Percentiles rank a stretch among this genome's conserved stretches.
These are phyloP conservation scores for Trichophyton benhamiae DNA, from an alignment of 2,329 filamentous ascomycete species.

Conservation along the genomic window DNA sequence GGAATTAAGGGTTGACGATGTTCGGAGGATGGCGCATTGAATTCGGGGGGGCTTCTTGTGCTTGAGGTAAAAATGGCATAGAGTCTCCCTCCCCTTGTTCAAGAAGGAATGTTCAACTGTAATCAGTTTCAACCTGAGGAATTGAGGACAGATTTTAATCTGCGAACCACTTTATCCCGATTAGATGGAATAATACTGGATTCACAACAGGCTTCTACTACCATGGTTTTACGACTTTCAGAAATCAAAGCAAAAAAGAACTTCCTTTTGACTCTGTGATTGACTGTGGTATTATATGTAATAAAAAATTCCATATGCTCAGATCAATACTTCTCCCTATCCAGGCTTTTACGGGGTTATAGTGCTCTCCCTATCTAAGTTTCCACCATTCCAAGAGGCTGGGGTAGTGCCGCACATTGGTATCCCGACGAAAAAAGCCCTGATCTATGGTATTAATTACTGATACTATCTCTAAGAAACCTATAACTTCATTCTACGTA, in stretches of 20 bases:
- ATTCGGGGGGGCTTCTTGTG: constrained; percentile 8
- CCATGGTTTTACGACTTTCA: neutral
- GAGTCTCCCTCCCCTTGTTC: constrained; percentile 6
- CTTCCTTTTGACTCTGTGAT: neutral
- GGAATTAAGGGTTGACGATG: constrained; percentile 29
- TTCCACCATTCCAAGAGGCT: neutral
- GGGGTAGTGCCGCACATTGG: neutral
- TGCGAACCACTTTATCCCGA: constrained; percentile 6
- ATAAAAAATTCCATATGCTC: neutral
- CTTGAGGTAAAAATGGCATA: constrained; percentile 5
- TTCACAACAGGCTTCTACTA: neutral
- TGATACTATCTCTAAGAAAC: too few relatives aligned
- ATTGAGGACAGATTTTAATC: constrained; percentile 12
- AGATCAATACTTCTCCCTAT: neutral
- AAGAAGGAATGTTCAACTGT: constrained; percentile 11
- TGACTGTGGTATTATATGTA: neutral
- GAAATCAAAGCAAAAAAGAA: neutral
- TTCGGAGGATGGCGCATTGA: constrained; percentile 29
- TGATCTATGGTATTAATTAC: too few relatives aligned
- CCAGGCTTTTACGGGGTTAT: neutral
- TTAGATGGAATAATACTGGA: constrained; percentile 2
- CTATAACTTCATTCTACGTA: too few relatives aligned
- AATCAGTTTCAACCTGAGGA: constrained; percentile 14
- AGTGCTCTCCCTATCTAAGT: neutral
- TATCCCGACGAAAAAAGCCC: too few relatives aligned